Conservation (phyloP, 2,329 filamentous ascomycete species). For the Cytospora paraplurivora region DNA sequence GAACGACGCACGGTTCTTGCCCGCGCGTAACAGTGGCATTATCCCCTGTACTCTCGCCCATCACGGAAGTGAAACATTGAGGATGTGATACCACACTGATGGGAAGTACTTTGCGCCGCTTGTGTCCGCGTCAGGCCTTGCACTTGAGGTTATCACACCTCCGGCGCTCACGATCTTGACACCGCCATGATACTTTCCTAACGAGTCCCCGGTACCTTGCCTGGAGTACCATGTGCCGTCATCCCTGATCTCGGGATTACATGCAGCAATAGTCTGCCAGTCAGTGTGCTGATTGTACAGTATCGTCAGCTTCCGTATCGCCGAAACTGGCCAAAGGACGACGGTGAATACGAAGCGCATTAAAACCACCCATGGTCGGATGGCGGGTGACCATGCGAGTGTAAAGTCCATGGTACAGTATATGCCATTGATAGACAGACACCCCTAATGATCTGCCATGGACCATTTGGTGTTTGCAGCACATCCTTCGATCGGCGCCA, state of each 20-base stretch:
- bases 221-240: background rate
- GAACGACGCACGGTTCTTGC: background rate
- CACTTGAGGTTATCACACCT: background rate
- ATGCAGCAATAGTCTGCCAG: too few relatives aligned
- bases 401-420: too few relatives aligned
- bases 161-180: background rate
- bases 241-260: background rate
- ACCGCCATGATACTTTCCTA: background rate
- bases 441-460: too few relatives aligned
- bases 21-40: conserved; percentile 5
- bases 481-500: too few relatives aligned
- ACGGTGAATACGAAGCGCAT: too few relatives aligned
- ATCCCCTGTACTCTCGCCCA: background rate
- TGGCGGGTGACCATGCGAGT: too few relatives aligned
- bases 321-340: too few relatives aligned
- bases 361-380: too few relatives aligned
- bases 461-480: too few relatives aligned
- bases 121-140: background rate
- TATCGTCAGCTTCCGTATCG: too few relatives aligned
- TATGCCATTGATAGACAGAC: too few relatives aligned
- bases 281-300: too few relatives aligned
- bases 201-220: background rate
- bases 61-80: background rate
- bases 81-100: background rate
- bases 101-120: background rate